Conservation (phyloP, 306 rosid genomes). For the Cajanus cajan region DNA sequence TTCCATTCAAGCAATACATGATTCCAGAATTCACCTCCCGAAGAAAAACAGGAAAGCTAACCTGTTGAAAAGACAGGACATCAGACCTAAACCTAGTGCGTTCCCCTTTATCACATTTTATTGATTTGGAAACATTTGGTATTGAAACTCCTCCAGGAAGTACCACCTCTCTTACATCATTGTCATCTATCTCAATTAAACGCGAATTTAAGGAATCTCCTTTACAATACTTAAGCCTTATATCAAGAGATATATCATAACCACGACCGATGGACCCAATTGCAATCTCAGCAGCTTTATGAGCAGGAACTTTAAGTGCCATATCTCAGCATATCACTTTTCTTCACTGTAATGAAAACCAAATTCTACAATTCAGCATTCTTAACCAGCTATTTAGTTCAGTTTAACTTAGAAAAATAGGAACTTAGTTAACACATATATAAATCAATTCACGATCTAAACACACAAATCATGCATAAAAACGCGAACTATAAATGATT, state of each 20-base stretch:
- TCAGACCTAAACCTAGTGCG: conserved; percentile 96
- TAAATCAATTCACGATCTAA: background rate
- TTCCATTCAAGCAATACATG: conserved; percentile 7
- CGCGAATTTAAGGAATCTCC: conserved; percentile 56
- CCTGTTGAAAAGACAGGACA: conserved; percentile 96
- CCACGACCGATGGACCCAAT: conserved; percentile 89
- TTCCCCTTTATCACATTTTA: conserved; percentile 95
- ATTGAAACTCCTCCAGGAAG: conserved; percentile 79
- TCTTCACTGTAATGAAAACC: conserved; percentile 40
- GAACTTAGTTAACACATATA: conserved; percentile 7
- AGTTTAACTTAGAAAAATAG: background rate
- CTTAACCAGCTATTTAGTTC: conserved; percentile 15
- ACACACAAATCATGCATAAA: conserved; percentile 5
- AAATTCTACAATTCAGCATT: conserved; percentile 25
- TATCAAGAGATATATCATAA: conserved; percentile 72
- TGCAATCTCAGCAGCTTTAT: conserved; percentile 76
- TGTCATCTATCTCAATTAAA: conserved; percentile 74
- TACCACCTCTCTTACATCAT: conserved; percentile 61
- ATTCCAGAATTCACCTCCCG: conserved; percentile 46
- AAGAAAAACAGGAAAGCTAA: conserved; percentile 31
- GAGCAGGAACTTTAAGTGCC: conserved; percentile 75
- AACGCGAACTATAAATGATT: background rate
- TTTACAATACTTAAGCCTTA: conserved; percentile 88
- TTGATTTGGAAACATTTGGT: conserved; percentile 75
- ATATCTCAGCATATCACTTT: conserved; percentile 61